A percentile compares a stretch with the other conserved stretches of the same genome.
Evolutionary conservation across 148 eudicot genomes (phyloP).

Genomic region (Amaranthus cruentus): DNA sequence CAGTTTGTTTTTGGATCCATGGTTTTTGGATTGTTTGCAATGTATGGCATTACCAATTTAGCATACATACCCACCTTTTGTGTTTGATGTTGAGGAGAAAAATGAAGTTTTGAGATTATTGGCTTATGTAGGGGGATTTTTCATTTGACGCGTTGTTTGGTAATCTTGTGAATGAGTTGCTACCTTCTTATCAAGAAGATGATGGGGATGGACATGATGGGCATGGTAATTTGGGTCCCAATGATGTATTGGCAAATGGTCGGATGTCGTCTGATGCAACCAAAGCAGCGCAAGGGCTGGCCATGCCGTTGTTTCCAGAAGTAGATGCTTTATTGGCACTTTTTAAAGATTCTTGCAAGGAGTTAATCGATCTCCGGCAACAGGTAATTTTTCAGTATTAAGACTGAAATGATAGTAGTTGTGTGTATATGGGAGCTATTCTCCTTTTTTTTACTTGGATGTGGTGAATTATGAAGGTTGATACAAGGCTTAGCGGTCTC

Average conservation of each 20-base stretch:
- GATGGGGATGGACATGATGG: constrained; percentile 60
- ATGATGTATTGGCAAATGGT: constrained; percentile 61
- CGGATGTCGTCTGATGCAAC: constrained; percentile 38
- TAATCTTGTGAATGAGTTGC: constrained; percentile 73
- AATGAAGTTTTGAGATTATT: constrained; percentile 1
- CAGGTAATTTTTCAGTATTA: constrained; percentile 44
- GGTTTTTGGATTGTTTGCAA: background rate
- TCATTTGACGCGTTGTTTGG: constrained; percentile 98
- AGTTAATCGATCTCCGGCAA: constrained; percentile 72
- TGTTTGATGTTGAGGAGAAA: constrained; percentile 4
- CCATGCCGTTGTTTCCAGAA: constrained; percentile 89
- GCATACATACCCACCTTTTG: background rate
- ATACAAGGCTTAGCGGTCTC: constrained; percentile 70
- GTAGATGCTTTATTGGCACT: constrained; percentile 73
- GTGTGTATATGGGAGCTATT: background rate
- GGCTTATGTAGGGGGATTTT: constrained; percentile 69
- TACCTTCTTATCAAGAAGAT: constrained; percentile 75
- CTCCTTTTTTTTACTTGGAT: constrained; percentile 10
- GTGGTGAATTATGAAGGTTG: constrained; percentile 53
- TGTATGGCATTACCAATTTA: background rate
- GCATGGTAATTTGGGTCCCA: constrained; percentile 33
- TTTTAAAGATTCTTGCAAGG: constrained; percentile 84
- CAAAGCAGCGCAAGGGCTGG: constrained; percentile 42
- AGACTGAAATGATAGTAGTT: constrained; percentile 1
- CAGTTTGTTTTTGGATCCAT: background rate